Base-by-base conservation (phyloP, 129 eudicot genomes). In the Ambrosia artemisiifolia region DNA sequence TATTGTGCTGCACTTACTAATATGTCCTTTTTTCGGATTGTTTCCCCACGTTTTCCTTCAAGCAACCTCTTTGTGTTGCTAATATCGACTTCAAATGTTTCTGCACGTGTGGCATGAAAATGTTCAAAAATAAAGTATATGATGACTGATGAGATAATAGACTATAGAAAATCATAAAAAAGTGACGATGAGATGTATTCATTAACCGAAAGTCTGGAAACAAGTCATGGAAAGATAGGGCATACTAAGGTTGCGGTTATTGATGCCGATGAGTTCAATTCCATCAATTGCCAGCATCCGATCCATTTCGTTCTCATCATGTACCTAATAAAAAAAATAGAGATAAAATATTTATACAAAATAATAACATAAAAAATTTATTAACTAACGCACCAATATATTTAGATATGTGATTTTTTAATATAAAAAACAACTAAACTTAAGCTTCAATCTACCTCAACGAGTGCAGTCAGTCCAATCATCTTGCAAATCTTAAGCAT, bases 271-370 rank as follows among this genome's bases (percentile, higher is more conserved):
- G 49, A 95, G 90, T 71, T 90, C 83, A 76, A 95, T 81, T 34
- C 97, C 99, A 36, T 88, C 96, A 30, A 95, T 86, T 68, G 63
- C 85, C 55, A 95, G 88, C 67, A 95, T 94, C 63, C 99, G 97
- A 47, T 95, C 99, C 96, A 95, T 90, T 82, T 95, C 99, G 63
- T 82, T 88, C 75, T 95, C 99, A 79, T 95, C 88, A 71, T 95
- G 99, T 47, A 95, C 99, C 99, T n/a, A n/a, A n/a, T n/a, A n/a
- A n/a, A n/a, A n/a, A n/a, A n/a, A n/a, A n/a, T n/a, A n/a, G n/a
- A n/a, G n/a, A n/a, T n/a, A n/a, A n/a, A 63, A 12, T 10, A n/a
- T 38, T 43, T 64, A 14, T 3, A n/a, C 13, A 5, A 9, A 54
- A 40, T 71, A 63, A 62, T 33, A 5, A 35, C 36, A 56, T 32